Evolutionary conservation across 306 rosid genomes (phyloP).

Genomic region (Rosa multiflora): DNA sequence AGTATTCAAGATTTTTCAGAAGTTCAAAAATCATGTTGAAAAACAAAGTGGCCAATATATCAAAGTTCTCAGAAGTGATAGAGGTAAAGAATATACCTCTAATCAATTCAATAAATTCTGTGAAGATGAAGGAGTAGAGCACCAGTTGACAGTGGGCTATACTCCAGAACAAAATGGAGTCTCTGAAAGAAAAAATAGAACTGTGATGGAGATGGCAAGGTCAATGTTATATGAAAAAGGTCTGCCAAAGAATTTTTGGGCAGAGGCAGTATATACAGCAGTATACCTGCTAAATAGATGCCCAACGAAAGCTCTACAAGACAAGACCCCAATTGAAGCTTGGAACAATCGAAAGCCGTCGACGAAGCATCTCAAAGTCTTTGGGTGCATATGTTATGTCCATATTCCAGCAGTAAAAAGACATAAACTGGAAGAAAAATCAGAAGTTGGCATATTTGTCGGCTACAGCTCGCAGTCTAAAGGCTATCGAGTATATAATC

Average conservation of each 20-base stretch:
- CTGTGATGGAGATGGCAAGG: background rate
- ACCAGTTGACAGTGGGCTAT: background rate
- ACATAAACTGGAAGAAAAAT: too few species aligned
- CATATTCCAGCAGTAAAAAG: too few species aligned
- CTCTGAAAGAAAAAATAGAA: background rate
- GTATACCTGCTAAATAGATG: background rate
- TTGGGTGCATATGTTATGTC: too few species aligned
- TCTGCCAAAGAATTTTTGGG: background rate
- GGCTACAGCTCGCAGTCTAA: background rate
- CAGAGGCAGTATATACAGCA: background rate
- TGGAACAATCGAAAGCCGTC: too few species aligned
- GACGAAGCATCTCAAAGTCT: too few species aligned
- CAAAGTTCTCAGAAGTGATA: background rate
- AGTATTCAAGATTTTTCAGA: too few species aligned
- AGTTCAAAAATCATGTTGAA: background rate
- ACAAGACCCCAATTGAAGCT: too few species aligned
- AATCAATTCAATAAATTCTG: background rate
- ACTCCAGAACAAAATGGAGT: background rate
- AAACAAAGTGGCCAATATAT: background rate
- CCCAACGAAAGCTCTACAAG: too few species aligned
- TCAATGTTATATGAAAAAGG: background rate
- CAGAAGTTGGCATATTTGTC: too few species aligned
- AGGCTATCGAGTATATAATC: background rate
- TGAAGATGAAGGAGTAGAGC: slow-evolving; percentile 2
- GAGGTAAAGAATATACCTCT: background rate